Percentiles rank a stretch among this genome's conserved stretches.
phyloP scores from a whole-genome alignment of 768 basidiomycete species.

The Lanmaoa rubissima region DNA sequence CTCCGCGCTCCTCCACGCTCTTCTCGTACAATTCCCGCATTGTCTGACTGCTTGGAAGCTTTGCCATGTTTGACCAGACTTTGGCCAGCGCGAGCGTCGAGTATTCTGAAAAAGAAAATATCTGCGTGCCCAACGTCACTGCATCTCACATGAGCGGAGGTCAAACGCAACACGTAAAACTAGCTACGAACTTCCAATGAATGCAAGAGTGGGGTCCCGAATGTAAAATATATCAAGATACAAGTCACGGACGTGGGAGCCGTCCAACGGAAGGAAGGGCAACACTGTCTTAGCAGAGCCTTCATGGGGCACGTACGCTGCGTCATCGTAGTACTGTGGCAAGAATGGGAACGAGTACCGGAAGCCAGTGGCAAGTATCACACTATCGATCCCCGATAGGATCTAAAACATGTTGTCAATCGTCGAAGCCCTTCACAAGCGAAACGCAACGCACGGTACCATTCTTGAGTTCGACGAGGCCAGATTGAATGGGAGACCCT shows the following conservation, averaged over 20 bases:
- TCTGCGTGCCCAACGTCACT: background rate
- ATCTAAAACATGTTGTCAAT: background rate
- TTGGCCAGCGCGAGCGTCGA: background rate
- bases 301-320: background rate
- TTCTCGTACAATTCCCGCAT: background rate
- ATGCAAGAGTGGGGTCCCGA: background rate
- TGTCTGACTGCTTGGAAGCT: background rate
- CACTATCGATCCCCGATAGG: conserved; percentile 9
- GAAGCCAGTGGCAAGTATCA: conserved; percentile 15
- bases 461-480: background rate
- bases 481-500: conserved; percentile 12
- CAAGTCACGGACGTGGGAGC: background rate
- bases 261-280: background rate
- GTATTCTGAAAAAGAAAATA: background rate
- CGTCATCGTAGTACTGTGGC: background rate
- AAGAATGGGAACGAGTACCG: background rate
- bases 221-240: background rate
- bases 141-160: background rate
- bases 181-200: background rate
- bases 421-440: background rate
- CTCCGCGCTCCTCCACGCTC: background rate
- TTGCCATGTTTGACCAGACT: background rate
- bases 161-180: background rate
- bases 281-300: background rate
- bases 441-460: background rate